Percentiles rank a stretch among this genome's conserved stretches.
Evolutionary conservation across 2,329 filamentous ascomycete genomes (phyloP).

Genomic region (Lasiodiplodia hormozganensis): DNA sequence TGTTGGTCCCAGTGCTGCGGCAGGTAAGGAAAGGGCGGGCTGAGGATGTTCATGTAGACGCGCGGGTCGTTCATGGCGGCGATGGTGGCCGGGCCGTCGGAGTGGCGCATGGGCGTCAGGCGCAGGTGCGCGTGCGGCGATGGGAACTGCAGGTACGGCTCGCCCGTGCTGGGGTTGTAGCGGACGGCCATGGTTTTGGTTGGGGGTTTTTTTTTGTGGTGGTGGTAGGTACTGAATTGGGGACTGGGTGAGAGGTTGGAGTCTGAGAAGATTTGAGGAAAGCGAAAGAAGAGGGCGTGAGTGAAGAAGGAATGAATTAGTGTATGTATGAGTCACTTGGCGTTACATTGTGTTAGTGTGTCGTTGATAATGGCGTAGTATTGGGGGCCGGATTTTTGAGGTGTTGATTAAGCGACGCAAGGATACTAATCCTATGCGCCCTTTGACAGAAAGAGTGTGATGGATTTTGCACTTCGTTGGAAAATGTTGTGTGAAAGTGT

Average conservation of each 20-base stretch:
- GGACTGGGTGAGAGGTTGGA: neutral
- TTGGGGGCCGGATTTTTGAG: neutral
- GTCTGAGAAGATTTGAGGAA: neutral
- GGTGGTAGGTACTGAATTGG: neutral
- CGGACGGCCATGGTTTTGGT: conserved; percentile 3
- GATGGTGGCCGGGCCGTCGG: neutral
- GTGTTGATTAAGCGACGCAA: neutral
- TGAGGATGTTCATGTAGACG: conserved; percentile 1
- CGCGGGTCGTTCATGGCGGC: neutral
- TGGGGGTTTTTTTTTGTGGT: neutral
- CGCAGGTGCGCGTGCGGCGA: neutral
- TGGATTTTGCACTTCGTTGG: neutral
- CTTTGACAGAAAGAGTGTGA: neutral
- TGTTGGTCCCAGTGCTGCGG: neutral
- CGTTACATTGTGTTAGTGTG: neutral
- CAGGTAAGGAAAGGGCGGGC: neutral
- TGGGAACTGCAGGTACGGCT: neutral
- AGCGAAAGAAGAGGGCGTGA: neutral
- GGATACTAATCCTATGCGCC: neutral
- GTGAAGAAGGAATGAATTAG: neutral
- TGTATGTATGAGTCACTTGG: neutral
- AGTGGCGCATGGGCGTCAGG: neutral
- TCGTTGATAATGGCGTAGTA: neutral
- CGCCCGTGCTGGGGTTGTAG: neutral
- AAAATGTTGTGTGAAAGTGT: neutral